Conservation (phyloP, 106 monocot genomes). For the Posidonia australis region DNA sequence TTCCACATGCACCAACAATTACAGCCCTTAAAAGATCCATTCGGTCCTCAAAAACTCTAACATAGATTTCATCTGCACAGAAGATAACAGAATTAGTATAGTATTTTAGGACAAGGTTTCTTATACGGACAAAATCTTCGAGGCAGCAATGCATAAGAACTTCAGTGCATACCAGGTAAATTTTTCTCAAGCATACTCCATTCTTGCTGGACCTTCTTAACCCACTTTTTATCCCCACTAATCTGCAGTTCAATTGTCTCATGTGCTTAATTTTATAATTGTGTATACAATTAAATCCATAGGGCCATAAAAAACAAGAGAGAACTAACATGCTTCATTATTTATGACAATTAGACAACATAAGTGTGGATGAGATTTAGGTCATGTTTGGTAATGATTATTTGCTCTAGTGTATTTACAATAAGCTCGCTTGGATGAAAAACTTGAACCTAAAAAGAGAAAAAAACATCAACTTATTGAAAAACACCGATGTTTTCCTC, state of each 20-base stretch:
- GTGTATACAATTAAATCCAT: not conserved
- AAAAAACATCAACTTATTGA: too few relatives aligned
- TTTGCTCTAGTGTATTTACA: too few relatives aligned
- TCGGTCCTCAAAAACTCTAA: constrained; percentile 86
- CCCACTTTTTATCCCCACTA: constrained; percentile 63
- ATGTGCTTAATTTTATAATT: too few relatives aligned
- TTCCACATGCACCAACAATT: constrained; percentile 87
- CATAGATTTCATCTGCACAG: constrained; percentile 73
- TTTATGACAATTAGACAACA: not conserved
- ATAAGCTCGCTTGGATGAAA: too few relatives aligned
- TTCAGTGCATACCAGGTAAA: constrained; percentile 46
- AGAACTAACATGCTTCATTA: not conserved
- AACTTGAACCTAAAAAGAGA: too few relatives aligned
- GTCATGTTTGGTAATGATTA: too few relatives aligned
- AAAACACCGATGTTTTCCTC: too few relatives aligned
- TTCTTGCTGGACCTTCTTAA: constrained; percentile 89
- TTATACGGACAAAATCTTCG: not conserved
- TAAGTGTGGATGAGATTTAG: not conserved
- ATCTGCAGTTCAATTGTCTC: constrained; percentile 19
- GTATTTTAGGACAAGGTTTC: too few relatives aligned
- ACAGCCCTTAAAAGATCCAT: constrained; percentile 95
- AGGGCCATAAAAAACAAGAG: not conserved
- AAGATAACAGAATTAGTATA: not conserved
- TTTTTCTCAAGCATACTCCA: constrained; percentile 93
- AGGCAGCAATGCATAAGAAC: not conserved